Base-by-base conservation (phyloP, 202 grass and related monocot species). In the Cymbopogon flexuosus region DNA sequence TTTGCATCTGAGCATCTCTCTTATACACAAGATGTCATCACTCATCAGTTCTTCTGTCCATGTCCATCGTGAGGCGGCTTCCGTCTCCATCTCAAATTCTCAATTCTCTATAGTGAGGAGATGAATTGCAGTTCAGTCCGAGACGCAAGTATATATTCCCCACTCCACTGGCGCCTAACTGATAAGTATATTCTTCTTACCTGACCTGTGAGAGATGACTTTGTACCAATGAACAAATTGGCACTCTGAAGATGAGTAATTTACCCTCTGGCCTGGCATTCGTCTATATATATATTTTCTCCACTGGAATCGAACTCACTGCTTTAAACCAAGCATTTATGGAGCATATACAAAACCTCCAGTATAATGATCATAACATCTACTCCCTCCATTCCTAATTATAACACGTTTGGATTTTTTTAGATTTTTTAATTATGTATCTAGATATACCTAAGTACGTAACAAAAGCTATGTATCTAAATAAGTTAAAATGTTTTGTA, bases 121-220 rank as follows among this genome's bases (percentile, higher is more conserved):
- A n/a, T 15, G 65, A 70, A 70, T 67, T 12, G 59, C n/a, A 10
- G 34, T 39, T 47, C 5, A 73, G 18, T 36, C 2, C 2, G 65
- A 36, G 36, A 87, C 73, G 65, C 68, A 79, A 78, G 86, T 75
- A 84, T 79, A 67, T 67, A 83, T 87, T 79, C 86, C 68, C 56
- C 56, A 11, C 9, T 59, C 56, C 67, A 83, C 68, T 74, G 10
- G 56, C 60, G 15, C 54, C 67, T 31, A 74, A 68, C 12, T 30
- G 86, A 84, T 69, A 68, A 75, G 68, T 62, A 84, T 84, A 88
- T 84, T 88, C 86, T 62, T 62, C 10, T 73, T 51, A 29, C 39
- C 60, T 47, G 57, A 21, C 9, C 3, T 8, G 61, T 61, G 39
- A 40, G 67, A 79, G 45, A 73, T 58, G 73, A 29, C 52, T 13